Evolutionary conservation across 164 flowering plant species (phyloP), one percentile per base, ranked within the genome.

Genomic region (Vitis amurensis): DNA sequence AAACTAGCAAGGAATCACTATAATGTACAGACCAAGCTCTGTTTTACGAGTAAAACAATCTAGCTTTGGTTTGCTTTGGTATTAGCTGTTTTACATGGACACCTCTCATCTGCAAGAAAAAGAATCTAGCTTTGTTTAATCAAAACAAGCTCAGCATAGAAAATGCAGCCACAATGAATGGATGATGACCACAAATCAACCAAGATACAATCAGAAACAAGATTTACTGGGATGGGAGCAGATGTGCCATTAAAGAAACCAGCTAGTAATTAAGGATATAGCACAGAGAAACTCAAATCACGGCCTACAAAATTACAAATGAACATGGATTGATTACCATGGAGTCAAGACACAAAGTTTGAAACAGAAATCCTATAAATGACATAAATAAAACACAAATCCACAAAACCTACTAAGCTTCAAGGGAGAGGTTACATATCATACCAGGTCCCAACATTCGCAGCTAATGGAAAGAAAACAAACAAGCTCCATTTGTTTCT

Each of bases 351-450:
- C 44, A 37, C 44, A 37, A 37, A 63, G 58, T 50, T 77, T 61
- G 23, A 63, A 77, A 75, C 69, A 70, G 58, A 73, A 50, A 61
- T 64, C 64, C 63, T 67, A 62, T 64, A 68, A 44, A 73, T 49
- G 50, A 60, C 63, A 74, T 68, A 71, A 66, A 58, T 11, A 27
- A 56, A 64, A 59, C 17, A 59, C 66, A 72, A 59, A 72, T 78
- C 50, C 74, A 74, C 61, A 73, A 65, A 71, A 67, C 63, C 81
- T 68, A 77, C 71, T 37, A 59, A 59, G 53, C 78, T 69, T 55
- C 52, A 69, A 52, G 56, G 31, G 70, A 61, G 65, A 60, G 64
- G 63, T 49, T 56, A 73, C 63, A 73, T 56, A 58, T 16, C 72
- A 78, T 53, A 73, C 71, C 77, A 77, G 64, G 27, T 67, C 58